Evolutionary conservation across 2,329 filamentous ascomycete species (phyloP).

Genomic region (Colletotrichum graminicola): DNA sequence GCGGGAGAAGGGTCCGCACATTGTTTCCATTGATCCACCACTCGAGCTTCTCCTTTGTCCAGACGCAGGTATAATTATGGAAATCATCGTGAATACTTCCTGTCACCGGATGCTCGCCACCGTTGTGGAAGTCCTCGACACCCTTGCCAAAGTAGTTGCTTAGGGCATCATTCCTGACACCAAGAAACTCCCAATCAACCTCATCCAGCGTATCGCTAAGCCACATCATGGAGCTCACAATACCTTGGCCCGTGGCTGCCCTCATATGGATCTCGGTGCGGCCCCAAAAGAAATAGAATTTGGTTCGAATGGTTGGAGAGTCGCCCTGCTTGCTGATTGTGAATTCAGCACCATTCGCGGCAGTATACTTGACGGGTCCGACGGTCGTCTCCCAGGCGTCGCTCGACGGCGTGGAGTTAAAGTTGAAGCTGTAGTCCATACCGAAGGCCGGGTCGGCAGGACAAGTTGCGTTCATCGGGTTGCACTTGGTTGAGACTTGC

Average conservation of each 20-base stretch:
- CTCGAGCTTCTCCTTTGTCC: constrained; percentile 75
- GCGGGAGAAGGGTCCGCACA: constrained; percentile 72
- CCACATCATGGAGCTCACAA: constrained; percentile 86
- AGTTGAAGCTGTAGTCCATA: constrained; percentile 71
- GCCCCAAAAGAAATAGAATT: constrained; percentile 90
- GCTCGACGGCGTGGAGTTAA: constrained; percentile 71
- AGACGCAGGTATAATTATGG: constrained; percentile 83
- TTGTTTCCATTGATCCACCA: constrained; percentile 78
- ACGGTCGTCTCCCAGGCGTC: constrained; percentile 77
- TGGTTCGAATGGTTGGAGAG: constrained; percentile 82
- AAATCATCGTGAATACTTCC: constrained; percentile 69
- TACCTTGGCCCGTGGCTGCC: constrained; percentile 78
- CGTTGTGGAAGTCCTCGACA: constrained; percentile 71
- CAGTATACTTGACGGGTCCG: constrained; percentile 72
- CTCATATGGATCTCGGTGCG: constrained; percentile 83
- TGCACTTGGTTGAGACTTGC: constrained; percentile 83
- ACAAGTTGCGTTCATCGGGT: constrained; percentile 80
- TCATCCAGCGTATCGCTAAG: constrained; percentile 88
- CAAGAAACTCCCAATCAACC: constrained; percentile 88
- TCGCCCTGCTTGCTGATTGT: constrained; percentile 77
- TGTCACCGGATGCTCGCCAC: constrained; percentile 67
- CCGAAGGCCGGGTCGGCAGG: constrained; percentile 79
- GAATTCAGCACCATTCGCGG: constrained; percentile 76
- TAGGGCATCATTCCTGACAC: constrained; percentile 73
- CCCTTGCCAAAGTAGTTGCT: constrained; percentile 88